Evolutionary conservation across 2,329 filamentous ascomycete genomes (phyloP).

Genomic region (Aspergillus bombycis): DNA sequence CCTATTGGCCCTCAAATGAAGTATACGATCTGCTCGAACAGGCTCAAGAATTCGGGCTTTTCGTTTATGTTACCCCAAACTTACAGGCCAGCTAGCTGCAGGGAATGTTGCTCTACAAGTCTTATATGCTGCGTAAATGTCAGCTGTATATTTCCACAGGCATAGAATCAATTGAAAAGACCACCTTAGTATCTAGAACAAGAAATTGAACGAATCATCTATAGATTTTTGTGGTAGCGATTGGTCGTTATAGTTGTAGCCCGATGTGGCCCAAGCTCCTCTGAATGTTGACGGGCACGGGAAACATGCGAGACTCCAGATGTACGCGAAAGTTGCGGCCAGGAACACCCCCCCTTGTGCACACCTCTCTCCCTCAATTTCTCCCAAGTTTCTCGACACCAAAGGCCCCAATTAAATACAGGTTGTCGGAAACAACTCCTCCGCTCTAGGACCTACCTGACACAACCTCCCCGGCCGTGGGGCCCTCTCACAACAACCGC

Average conservation of each 20-base stretch:
- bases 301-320: conserved; percentile 18
- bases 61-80: neutral
- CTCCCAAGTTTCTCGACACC: neutral
- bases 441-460: conserved; percentile 8
- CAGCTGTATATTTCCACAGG: neutral
- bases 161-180: neutral
- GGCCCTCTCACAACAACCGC: conserved; percentile 31
- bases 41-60: neutral
- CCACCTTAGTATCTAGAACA: neutral
- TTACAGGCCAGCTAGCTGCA: neutral
- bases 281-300: conserved; percentile 8
- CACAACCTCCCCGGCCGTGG: conserved; percentile 27
- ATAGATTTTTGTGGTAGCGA: neutral
- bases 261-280: conserved; percentile 11
- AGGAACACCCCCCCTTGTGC: neutral
- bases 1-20: neutral
- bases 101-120: neutral
- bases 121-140: neutral
- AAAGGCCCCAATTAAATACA: neutral
- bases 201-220: neutral
- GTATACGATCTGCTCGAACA: neutral
- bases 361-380: conserved; percentile 3
- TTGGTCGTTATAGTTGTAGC: neutral
- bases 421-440: conserved; percentile 14
- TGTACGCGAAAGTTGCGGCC: neutral